Evolutionary conservation across 257 asterid species (phyloP).

Genomic region (Eucommia ulmoides): DNA sequence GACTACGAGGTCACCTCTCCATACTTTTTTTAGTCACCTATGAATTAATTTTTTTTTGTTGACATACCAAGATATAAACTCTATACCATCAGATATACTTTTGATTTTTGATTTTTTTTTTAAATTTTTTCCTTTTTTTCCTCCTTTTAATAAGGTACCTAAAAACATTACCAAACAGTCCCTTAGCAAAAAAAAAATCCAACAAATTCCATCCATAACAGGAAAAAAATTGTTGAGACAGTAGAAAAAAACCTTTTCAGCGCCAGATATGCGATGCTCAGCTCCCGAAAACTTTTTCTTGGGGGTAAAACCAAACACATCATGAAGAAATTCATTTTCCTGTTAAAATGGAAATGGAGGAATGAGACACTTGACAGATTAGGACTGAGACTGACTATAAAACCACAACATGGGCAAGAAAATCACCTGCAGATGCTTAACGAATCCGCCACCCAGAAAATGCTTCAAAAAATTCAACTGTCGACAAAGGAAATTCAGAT

Average conservation of each 20-base stretch:
- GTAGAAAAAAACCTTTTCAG: slow-evolving; percentile 45
- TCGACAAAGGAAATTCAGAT: slow-evolving; percentile 9
- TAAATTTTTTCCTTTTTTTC: too few relatives aligned
- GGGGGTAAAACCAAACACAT: slow-evolving; percentile 61
- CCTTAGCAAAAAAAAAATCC: too few relatives aligned
- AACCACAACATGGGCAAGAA: background rate
- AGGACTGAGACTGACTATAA: background rate
- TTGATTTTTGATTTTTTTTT: too few relatives aligned
- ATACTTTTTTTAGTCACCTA: too few relatives aligned
- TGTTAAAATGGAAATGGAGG: slow-evolving; percentile 14
- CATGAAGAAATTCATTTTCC: slow-evolving; percentile 92
- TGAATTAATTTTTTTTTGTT: too few relatives aligned
- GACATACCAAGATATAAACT: too few relatives aligned
- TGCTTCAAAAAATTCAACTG: slow-evolving; percentile 83
- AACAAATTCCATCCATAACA: too few relatives aligned
- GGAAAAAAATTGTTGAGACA: background rate
- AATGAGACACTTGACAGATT: background rate
- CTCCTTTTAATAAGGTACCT: too few relatives aligned
- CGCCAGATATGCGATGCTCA: slow-evolving; percentile 40
- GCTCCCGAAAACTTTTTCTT: slow-evolving; percentile 41
- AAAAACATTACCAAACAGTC: too few relatives aligned
- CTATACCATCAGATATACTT: too few relatives aligned
- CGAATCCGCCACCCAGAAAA: slow-evolving; percentile 96
- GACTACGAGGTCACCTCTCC: too few relatives aligned
- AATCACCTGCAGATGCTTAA: slow-evolving; percentile 88